Base-by-base conservation (phyloP, 306 rosid species). In the Spatholobus suberectus region DNA sequence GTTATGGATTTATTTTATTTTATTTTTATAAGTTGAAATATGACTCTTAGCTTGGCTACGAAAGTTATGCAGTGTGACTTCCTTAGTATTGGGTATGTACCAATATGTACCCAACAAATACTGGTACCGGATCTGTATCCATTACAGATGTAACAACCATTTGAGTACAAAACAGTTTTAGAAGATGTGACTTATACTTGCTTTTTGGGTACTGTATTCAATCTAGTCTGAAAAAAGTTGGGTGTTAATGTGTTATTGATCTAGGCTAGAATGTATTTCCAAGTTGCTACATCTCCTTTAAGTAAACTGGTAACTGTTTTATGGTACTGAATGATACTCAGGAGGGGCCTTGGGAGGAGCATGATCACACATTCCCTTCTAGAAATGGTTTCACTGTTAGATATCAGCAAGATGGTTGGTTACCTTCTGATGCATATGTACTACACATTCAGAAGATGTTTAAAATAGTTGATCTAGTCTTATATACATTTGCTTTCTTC, bases 301-400 rank as follows among this genome's bases (percentile, higher is more conserved):
- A 38, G 75, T 74, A 73, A 80, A n/a, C 65, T 37, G 75, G 71
- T 41, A 44, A 58, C 44, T 23, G 38, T 46, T 9, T 77, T 78
- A 66, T 46, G 27, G 5, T 44, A 18, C 18, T 21, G 14, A 34
- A 63, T 47, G 26, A 49, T 66, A 21, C 37, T 34, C 20, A 12
- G 4, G 70, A 23, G 47, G 58, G 83, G 21, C 5, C 32, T n/a
- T 27, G 58, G 78, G 61, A 58, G 72, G 46, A 81, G 47, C 24
- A 51, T 38, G 67, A 37, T 49, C 43, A 9, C 67, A 3, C 27
- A 59, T n/a, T 32, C 34, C 41, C 8, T 51, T 37, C 38, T 49
- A 17, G 17, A 38, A 52, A 38, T 41, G 20, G 26, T 52, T 75
- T 54, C 63, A 32, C 6, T 27, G 29, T 67, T 54, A 18, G 23